A percentile compares a stretch with the other conserved stretches of the same genome.
These are phyloP conservation scores for Emericellopsis cladophorae DNA, from an alignment of 2,329 filamentous ascomycete genomes.

Conservation along the genomic window DNA sequence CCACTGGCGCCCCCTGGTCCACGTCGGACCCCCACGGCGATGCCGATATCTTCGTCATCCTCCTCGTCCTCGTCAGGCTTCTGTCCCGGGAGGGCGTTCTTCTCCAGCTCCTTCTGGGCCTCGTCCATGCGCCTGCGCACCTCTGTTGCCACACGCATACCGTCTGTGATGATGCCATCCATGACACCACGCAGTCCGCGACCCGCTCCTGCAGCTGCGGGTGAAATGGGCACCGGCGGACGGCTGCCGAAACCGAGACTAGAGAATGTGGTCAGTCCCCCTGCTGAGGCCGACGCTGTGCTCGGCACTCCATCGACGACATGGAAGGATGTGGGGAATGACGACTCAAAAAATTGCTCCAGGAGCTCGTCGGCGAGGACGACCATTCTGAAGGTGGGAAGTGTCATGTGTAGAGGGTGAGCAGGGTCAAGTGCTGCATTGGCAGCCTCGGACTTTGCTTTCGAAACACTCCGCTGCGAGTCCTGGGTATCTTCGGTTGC, in stretches of 20 bases:
- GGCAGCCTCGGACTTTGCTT: conserved; percentile 60
- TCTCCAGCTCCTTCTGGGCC: conserved; percentile 82
- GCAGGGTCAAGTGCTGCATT: conserved; percentile 88
- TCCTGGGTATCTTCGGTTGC: conserved; percentile 18
- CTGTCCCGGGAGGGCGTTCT: conserved; percentile 56
- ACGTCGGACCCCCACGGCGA: conserved; percentile 26
- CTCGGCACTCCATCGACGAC: conserved; percentile 52
- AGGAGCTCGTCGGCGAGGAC: conserved; percentile 90
- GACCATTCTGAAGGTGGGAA: conserved; percentile 98
- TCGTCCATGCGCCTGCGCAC: conserved; percentile 91
- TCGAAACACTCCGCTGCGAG: conserved; percentile 32
- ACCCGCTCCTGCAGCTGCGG: conserved; percentile 34
- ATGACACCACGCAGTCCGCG: conserved; percentile 82
- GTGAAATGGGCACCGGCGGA: conserved; percentile 22
- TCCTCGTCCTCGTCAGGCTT: conserved; percentile 60
- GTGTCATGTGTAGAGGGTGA: conserved; percentile 86
- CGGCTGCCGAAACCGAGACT: conserved; percentile 48
- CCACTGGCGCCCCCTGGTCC: conserved; percentile 21
- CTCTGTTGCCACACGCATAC: conserved; percentile 90
- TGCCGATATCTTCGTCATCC: conserved; percentile 43
- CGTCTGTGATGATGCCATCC: conserved; percentile 95
- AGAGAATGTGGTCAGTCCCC: conserved; percentile 73
- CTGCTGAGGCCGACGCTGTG: conserved; percentile 14
- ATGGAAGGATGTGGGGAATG: conserved; percentile 86
- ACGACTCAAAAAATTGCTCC: conserved; percentile 94